Evolutionary conservation across 78 protist species (phyloP), one percentile per base, ranked within the genome.

Genomic region (Mastigamoeba balamuthi): DNA sequence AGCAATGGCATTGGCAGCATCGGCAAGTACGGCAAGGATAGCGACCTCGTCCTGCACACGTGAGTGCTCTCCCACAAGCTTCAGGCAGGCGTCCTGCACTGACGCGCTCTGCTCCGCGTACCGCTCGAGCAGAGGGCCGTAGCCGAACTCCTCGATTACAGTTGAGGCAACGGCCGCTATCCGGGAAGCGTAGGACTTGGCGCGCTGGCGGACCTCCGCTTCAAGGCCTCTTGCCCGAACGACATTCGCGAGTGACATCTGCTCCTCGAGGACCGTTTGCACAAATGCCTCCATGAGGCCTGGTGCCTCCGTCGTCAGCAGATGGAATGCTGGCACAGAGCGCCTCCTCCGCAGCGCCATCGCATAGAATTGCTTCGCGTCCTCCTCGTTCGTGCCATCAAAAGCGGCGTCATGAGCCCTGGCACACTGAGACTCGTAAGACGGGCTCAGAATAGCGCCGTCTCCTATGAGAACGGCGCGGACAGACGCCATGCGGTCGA

Each of bases 211-310:
- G 17, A 48, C 58, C 17, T 48, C 58, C 17, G 58, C 17, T 17
- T 48, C 58, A 48, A 48, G 58, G 58, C 58, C 58, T 25, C 17
- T 25, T 17, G 58, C 58, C 17, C 17, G 58, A 48, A 48, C 17
- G 17, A 48, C 17, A 17, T 48, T 48, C 7, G 5, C 66, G 7
- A 76, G 40, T 23, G 66, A 63, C 86, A 81, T 81, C 39, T 81
- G 82, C 37, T 81, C 86, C 30, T 81, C 86, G 10, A 81, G 63
- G 25, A 81, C 80, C 5, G 86, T 80, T 75, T 81, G 86, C 27
- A 81, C 71, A 9, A 81, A 81, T 28, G 77, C 75, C 53, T 81
- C 86, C 38, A 74, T 75, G 29, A 81, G 28, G n/a, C 86, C 86
- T 9, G 86, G 80, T 25, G 86, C 86, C n/a, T 81, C 86, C 6